phyloP scores from a whole-genome alignment of 176 grass and related monocot species.

The Bothriochloa decipiens region DNA sequence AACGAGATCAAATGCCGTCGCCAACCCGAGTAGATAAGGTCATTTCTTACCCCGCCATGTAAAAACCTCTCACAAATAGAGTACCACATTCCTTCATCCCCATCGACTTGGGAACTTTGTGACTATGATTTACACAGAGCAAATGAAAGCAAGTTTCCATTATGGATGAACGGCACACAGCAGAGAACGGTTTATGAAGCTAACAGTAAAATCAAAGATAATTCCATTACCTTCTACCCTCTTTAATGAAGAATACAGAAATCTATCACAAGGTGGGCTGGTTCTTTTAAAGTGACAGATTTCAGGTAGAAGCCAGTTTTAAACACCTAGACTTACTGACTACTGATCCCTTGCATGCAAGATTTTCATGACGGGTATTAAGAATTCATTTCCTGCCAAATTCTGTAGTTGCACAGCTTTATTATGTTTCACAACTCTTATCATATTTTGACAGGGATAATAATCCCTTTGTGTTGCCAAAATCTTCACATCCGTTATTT shows the following conservation, averaged over 20 bases:
- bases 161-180: neutral
- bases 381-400: constrained; percentile 5
- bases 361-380: neutral
- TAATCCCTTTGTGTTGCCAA: neutral
- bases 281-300: neutral
- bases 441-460: neutral
- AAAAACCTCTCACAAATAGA: neutral
- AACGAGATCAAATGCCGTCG: neutral
- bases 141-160: neutral
- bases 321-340: neutral
- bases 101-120: neutral
- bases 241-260: neutral
- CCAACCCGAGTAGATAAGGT: neutral
- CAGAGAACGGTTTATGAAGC: neutral
- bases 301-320: neutral
- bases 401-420: neutral
- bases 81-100: neutral
- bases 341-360: neutral
- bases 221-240: neutral
- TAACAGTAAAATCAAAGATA: neutral
- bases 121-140: neutral
- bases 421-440: neutral
- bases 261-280: neutral
- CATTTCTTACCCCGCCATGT: neutral
- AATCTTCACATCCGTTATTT: neutral